These are phyloP conservation scores for Vigna reflexopilosa DNA, from an alignment of 306 rosid genomes.

Conservation along the genomic window DNA sequence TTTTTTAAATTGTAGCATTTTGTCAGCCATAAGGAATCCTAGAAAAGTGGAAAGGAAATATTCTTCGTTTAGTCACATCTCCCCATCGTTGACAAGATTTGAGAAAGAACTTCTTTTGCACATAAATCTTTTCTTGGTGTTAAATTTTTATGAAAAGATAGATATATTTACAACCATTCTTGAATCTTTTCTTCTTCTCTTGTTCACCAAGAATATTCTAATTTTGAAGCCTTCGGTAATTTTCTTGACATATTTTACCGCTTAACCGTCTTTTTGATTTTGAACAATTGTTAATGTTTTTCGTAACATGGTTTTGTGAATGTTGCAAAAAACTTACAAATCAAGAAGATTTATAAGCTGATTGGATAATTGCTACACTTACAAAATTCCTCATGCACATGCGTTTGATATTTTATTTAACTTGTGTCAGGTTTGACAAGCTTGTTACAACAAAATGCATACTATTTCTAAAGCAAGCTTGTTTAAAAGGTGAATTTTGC, in stretches of 20 bases:
- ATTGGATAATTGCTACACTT: not conserved
- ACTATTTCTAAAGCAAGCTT: not conserved
- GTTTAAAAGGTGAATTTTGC: conserved; percentile 33
- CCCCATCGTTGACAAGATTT: not conserved
- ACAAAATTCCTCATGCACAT: not conserved
- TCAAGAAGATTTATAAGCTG: not conserved
- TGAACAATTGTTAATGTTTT: not conserved
- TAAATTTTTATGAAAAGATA: not conserved
- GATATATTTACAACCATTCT: not conserved
- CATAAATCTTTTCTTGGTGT: not conserved
- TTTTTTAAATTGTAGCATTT: not conserved
- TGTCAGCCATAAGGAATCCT: not conserved
- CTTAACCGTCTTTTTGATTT: not conserved
- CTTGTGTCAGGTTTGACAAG: conserved; percentile 39
- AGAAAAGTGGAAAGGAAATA: conserved; percentile 1
- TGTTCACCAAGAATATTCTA: not conserved
- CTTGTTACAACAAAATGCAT: conserved; percentile 32
- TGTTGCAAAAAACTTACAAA: not conserved
- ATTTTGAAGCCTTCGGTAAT: not conserved
- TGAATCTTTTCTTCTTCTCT: not conserved
- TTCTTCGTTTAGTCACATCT: not conserved
- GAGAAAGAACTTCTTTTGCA: conserved; percentile 1
- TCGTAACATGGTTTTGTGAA: not conserved
- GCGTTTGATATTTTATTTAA: not conserved
- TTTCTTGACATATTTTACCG: conserved; percentile 2